Conservation (phyloP, 257 asterid species). For the Solanum ossicruentum region DNA sequence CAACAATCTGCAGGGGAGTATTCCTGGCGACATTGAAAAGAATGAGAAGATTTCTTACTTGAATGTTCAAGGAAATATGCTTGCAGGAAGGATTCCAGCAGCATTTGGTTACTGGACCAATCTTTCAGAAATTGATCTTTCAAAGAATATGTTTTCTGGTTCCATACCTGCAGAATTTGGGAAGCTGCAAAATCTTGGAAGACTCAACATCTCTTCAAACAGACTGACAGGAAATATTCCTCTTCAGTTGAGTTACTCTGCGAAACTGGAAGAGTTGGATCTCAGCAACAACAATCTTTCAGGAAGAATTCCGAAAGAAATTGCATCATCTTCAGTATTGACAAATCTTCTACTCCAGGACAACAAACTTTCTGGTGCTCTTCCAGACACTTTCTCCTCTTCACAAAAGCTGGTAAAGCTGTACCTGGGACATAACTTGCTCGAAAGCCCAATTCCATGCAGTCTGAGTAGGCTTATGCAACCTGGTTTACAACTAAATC, state of each 20-base stretch:
- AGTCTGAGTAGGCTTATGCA: constrained; percentile 16
- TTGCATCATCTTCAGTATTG: constrained; percentile 18
- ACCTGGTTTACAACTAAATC: constrained; percentile 13
- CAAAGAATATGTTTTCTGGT: constrained; percentile 29
- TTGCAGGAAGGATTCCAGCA: constrained; percentile 26
- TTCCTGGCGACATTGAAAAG: constrained; percentile 19
- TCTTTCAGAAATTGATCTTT: constrained; percentile 27
- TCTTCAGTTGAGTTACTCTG: constrained; percentile 14
- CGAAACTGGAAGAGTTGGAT: constrained; percentile 18
- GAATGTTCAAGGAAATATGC: constrained; percentile 19
- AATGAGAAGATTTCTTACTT: constrained; percentile 19
- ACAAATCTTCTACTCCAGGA: constrained; percentile 19
- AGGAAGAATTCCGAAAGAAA: constrained; percentile 21
- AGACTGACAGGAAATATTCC: constrained; percentile 33
- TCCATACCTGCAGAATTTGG: constrained; percentile 28
- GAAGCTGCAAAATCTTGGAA: constrained; percentile 18
- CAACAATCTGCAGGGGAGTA: constrained; percentile 24
- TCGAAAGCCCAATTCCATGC: constrained; percentile 34
- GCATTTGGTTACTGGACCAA: constrained; percentile 33
- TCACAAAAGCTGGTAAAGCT: constrained; percentile 19
- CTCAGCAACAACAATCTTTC: constrained; percentile 25
- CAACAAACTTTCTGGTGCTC: constrained; percentile 15
- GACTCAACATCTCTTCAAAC: constrained; percentile 27
- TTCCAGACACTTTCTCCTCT: constrained; percentile 22
- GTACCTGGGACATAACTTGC: constrained; percentile 36